Percentiles rank a stretch among this genome's conserved stretches.
phyloP scores from a whole-genome alignment of 768 basidiomycete species.

The Suillus subluteus region DNA sequence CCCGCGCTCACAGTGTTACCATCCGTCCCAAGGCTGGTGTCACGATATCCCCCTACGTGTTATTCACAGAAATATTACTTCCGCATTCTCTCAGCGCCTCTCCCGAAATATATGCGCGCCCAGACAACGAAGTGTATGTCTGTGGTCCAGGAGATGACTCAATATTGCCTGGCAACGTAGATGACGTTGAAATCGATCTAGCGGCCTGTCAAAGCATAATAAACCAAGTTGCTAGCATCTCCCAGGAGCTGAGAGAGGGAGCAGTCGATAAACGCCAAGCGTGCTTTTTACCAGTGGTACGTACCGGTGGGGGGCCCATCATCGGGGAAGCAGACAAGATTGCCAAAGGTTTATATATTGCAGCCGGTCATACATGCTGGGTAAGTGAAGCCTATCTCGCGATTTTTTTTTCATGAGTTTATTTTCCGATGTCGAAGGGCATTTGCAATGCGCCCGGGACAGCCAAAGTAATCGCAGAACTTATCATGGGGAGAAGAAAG shows the following conservation, averaged over 20 bases:
- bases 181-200: conserved; percentile 66
- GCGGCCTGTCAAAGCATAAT: conserved; percentile 58
- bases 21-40: conserved; percentile 51
- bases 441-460: conserved; percentile 87
- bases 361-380: conserved; percentile 83
- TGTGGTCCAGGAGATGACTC: conserved; percentile 82
- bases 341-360: conserved; percentile 69
- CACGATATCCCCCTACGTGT: conserved; percentile 70
- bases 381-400: conserved; percentile 41
- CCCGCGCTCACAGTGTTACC: conserved; percentile 75
- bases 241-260: conserved; percentile 56
- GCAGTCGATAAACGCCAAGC: conserved; percentile 62
- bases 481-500: conserved; percentile 65
- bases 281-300: conserved; percentile 77
- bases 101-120: conserved; percentile 77
- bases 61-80: conserved; percentile 78
- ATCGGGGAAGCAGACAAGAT: conserved; percentile 62
- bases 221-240: conserved; percentile 63
- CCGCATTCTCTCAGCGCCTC: conserved; percentile 37
- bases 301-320: conserved; percentile 65
- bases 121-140: conserved; percentile 70
- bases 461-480: conserved; percentile 69
- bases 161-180: conserved; percentile 68
- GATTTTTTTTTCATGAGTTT: conserved; percentile 3
- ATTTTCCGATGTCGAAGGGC: conserved; percentile 46